Evolutionary conservation across 2,329 filamentous ascomycete genomes (phyloP).

Genomic region (Cladophialophora exuberans): DNA sequence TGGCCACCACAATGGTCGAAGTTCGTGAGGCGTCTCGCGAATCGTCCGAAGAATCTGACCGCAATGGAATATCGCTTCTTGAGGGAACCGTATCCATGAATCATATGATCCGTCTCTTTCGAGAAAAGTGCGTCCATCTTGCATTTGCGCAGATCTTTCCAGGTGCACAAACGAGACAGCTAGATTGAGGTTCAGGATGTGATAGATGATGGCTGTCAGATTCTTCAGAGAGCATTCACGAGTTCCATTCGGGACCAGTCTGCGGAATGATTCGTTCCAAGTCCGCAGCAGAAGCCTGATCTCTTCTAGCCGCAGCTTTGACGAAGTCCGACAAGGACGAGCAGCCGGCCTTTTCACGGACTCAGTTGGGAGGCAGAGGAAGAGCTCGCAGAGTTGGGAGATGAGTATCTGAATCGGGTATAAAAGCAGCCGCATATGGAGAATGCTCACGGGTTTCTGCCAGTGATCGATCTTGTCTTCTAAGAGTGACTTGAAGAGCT

Average conservation of each 20-base stretch:
- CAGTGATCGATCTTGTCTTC: constrained; percentile 8
- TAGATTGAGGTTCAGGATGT: constrained; percentile 10
- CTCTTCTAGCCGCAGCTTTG: neutral
- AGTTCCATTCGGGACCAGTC: neutral
- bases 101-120: neutral
- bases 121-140: neutral
- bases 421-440: neutral
- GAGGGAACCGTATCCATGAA: neutral
- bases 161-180: constrained; percentile 4
- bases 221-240: neutral
- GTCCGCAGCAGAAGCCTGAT: constrained; percentile 5
- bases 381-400: neutral
- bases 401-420: neutral
- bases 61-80: constrained; percentile 12
- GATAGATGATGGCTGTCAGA: constrained; percentile 3
- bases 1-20: constrained; percentile 13
- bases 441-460: neutral
- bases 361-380: neutral
- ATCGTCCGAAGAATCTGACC: constrained; percentile 4
- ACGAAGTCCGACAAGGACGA: neutral
- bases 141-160: neutral
- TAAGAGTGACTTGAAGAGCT: constrained; percentile 3
- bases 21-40: neutral
- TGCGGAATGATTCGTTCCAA: neutral
- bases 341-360: neutral